Base-by-base conservation (phyloP, 1,284 basidiomycete genomes). In the Apiotrichum veenhuisii region DNA sequence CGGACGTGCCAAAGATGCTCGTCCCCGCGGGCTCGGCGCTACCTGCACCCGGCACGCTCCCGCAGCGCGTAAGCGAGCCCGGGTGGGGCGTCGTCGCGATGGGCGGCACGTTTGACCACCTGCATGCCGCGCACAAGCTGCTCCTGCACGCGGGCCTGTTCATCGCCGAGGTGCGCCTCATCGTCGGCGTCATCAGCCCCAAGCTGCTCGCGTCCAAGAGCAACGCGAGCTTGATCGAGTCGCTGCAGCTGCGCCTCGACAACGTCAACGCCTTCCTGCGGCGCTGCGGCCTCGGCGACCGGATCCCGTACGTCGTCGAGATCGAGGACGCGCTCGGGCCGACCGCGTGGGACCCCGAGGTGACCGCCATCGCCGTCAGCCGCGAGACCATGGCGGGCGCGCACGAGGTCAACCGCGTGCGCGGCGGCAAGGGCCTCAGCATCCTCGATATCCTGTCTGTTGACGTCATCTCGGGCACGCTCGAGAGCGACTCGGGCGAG, bases 41-140 rank as follows among this genome's bases (percentile, higher is more conserved):
- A 15, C 40, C 57, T 18, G 30, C 51, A 5, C 38, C 30, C 17
- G 26, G 33, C 52, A 37, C 22, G 18, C 30, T 50, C 11, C 49
- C 40, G 14, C 34, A 38, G n/a, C 37, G n/a, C n/a, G 17, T 46
- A n/a, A 25, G 20, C 1, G 43, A 44, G 26, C 50, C 62, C 23
- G 62, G 58, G 18, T 68, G 64, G 44, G 55, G 61, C 1, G 75
- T 77, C 17, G 67, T 73, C 3, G 80, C 80, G 69, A 64, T 87
- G 11, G 87, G 87, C 26, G 87, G 87, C 12, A 98, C 95, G 0
- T 98, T 98, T 73, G 95, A 99, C 76, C 96, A 98, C 72, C 83
- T 99, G 18, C 95, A 99, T 73, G 86, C 92, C 1, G 95, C 95
- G 0, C 95, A 99, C 81, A 98, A 98, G 79, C 94, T 98, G 58